Base-by-base conservation (phyloP, 1,139 yeast species). In the Suhomyces bribrorum region DNA sequence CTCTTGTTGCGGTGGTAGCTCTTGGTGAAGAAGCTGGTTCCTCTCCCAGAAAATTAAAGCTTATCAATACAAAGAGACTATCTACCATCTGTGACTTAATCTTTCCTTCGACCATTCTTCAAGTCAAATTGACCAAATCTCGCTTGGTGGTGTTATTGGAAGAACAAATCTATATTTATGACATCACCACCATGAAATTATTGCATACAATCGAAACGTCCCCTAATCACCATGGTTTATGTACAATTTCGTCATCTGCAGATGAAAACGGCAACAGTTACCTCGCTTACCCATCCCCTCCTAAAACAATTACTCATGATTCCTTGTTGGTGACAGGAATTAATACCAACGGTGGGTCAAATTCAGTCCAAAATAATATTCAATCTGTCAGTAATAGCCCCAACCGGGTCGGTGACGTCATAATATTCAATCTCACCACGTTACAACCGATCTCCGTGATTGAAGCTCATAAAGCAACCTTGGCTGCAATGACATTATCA, bases 201-300 rank as follows among this genome's bases (percentile, higher is more conserved):
- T 65, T 92, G 34, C 96, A 89, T 59, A 88, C 95, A 0, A 83
- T 92, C 37, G 97, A 90, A 54, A 86, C 95, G 0, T 73, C 83
- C 26, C 80, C 88, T n/a, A 84, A 86, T 53, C 66, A 78, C 1
- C 61, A 61, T 42, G 86, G 86, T 2, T 60, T 80, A 7, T 75
- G 81, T 48, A 80, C 90, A 0, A 61, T 86, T 31, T 82, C 95
- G 0, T 77, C 86, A n/a, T 74, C 79, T 1, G 66, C 54, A 8
- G 55, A 52, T 11, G 45, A 50, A 7, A 49, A 73, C 7, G 81
- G 79, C 5, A 73, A 77, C 50, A 79, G 84, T 50, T 84, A 72
- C 47, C 66, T 90, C 49, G 96, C 95, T 0, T 90, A 90, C 54
- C 97, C 97, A 0, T 86, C 95, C 0, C 95, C 96, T 0, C 83